Evolutionary conservation across 1,284 basidiomycete species (phyloP), one percentile per base, ranked within the genome.

Genomic region (Cryptococcus sp.): DNA sequence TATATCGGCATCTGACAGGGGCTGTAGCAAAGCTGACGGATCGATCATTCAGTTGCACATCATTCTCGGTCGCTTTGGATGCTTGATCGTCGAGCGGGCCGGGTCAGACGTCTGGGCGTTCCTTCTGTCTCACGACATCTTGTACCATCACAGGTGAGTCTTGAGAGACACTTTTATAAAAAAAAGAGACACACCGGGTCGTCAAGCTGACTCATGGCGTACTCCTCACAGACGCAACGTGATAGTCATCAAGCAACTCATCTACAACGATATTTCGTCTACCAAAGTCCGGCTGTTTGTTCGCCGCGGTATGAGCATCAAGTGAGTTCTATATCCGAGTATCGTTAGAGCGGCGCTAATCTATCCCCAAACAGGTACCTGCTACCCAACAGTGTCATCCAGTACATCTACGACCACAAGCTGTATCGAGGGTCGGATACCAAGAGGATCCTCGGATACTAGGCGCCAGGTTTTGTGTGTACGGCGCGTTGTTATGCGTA

Each of bases 231-330:
- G 76, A 43, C 82, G 86, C 71, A 98, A 98, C 75, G 93, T 98
- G 63, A 87, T 92, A 72, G 86, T 98, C 64, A 89, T 96, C 69
- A 87, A 90, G 56, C 95, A 98, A 77, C 84, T 97, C 53, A 98
- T 98, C 66, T 93, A 98, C 77, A 98, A 98, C 76, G 95, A 99
- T 74, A 95, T 99, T 48, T 95, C 91, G 16, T 91, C 88, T 58
- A 96, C 93, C 28, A 98, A 98, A 80, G 91, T 92, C 57, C 74
- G 81, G 28, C 79, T 98, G 40, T 98, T 98, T 78, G 83, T 98
- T 38, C 82, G 91, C 60, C 83, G 95, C 62, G 93, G 94, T 3
- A 87, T 98, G 69, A 93, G 89, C 61, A 92, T 98, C 69, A 88
- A 82, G 77, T 78, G 59, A 61, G 75, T 71, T 15, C 15, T 36